Conservation (phyloP, 257 asterid species). For the Asclepias syriaca region DNA sequence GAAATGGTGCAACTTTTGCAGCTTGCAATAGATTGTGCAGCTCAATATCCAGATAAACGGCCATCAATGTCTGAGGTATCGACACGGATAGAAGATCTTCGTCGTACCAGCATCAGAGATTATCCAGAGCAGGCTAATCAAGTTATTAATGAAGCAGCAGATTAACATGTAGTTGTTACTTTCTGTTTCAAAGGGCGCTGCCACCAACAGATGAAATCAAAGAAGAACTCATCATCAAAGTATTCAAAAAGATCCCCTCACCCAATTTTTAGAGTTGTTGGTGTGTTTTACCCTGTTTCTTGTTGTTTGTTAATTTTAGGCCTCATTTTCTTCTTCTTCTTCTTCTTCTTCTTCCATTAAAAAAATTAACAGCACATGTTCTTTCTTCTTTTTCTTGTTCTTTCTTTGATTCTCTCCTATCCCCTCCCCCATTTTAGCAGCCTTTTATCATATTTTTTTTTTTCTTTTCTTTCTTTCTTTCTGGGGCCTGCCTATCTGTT, state of each 20-base stretch:
- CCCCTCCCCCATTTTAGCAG: constrained; percentile 10
- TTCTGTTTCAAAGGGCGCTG: constrained; percentile 5
- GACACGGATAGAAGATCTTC: constrained; percentile 29
- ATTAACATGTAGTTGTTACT: neutral
- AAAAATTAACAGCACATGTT: constrained; percentile 9
- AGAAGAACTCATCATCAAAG: constrained; percentile 1
- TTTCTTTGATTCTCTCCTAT: constrained; percentile 6
- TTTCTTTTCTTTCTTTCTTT: neutral
- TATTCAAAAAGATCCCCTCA: neutral
- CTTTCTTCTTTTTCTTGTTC: constrained; percentile 1
- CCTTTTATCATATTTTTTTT: neutral
- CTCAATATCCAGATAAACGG: constrained; percentile 35
- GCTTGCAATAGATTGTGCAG: constrained; percentile 35
- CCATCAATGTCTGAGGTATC: constrained; percentile 32
- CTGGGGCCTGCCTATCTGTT: constrained; percentile 17
- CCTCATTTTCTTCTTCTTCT: constrained; percentile 13
- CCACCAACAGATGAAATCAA: constrained; percentile 10
- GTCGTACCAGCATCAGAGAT: constrained; percentile 17
- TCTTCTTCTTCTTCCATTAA: neutral
- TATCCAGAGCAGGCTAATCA: constrained; percentile 19
- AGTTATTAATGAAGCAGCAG: constrained; percentile 24
- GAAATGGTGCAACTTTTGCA: constrained; percentile 42
- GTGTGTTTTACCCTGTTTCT: constrained; percentile 4
- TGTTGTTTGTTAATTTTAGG: constrained; percentile 17
- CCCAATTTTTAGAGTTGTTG: constrained; percentile 17